Conservation (phyloP, 352 stramenopile genomes). For the Pythium oligandrum region DNA sequence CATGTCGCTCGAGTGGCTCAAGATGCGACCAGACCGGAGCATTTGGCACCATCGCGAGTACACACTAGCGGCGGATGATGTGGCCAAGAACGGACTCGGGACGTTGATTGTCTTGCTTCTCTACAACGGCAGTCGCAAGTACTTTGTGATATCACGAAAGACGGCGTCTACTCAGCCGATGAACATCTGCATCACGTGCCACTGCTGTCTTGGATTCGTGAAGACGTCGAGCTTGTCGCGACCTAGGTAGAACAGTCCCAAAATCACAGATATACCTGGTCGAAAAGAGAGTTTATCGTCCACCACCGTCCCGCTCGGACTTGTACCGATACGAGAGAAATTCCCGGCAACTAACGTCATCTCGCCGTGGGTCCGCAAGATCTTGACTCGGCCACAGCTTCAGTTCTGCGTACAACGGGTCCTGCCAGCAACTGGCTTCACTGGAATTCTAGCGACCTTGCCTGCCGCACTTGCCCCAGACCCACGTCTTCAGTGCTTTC, state of each 20-base stretch:
- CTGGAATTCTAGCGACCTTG: no score
- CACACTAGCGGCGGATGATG: slow-evolving; percentile 12
- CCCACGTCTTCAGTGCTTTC: not conserved
- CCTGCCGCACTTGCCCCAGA: no score
- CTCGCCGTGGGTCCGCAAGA: no score
- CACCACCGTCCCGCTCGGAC: no score
- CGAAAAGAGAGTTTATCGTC: no score
- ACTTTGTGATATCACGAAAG: slow-evolving; percentile 2
- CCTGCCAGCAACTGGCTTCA: no score
- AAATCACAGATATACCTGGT: not conserved
- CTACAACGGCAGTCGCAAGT: slow-evolving; percentile 15
- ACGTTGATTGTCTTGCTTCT: slow-evolving; percentile 15
- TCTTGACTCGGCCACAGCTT: no score
- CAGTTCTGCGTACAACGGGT: no score
- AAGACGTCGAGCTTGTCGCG: not conserved
- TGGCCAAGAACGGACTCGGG: slow-evolving; percentile 6
- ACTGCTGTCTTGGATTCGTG: slow-evolving; percentile 4
- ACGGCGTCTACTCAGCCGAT: not conserved
- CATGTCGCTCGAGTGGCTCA: slow-evolving; percentile 7
- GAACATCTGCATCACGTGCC: slow-evolving; percentile 9
- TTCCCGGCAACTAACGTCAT: no score
- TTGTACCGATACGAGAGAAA: no score
- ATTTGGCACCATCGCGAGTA: slow-evolving; percentile 7
- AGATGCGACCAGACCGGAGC: slow-evolving; percentile 8
- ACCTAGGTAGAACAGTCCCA: not conserved